Evolutionary conservation across 371 early-diverging fungal species (phyloP).

Genomic region (Fennellomyces sp.): DNA sequence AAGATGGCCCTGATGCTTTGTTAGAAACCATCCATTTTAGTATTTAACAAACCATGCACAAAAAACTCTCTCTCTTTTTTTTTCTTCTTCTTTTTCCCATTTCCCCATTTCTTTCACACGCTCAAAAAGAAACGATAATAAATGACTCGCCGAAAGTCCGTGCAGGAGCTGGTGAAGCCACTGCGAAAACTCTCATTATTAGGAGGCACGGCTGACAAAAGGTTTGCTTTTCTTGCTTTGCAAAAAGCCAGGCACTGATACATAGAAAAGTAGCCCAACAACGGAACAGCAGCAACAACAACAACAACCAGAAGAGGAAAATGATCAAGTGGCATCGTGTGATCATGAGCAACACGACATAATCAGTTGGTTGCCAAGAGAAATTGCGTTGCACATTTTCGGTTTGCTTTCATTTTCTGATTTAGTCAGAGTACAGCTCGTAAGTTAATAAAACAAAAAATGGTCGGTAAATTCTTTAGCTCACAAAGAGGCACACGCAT

Average conservation of each 20-base stretch:
- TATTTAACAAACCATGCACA: no score
- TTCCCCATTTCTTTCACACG: conserved; percentile 11
- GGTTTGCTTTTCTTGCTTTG: conserved; percentile 5
- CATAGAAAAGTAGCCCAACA: no score
- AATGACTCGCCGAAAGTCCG: conserved; percentile 36
- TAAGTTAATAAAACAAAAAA: conserved; percentile 17
- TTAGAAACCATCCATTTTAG: no score
- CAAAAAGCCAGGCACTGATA: no score
- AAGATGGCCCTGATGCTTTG: no score
- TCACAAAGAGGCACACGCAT: neutral
- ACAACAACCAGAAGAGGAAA: conserved; percentile 13
- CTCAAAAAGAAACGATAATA: neutral
- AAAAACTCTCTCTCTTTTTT: conserved; percentile 8
- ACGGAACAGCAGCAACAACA: neutral
- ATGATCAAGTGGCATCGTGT: no score
- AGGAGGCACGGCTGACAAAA: conserved; percentile 3
- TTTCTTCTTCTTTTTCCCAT: conserved; percentile 13
- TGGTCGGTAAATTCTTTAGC: neutral
- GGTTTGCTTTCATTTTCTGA: conserved; percentile 34
- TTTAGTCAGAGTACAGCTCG: conserved; percentile 41
- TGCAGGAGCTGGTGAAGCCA: conserved; percentile 39
- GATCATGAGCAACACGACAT: conserved; percentile 25
- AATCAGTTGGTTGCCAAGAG: conserved; percentile 34
- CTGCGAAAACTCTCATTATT: conserved; percentile 33
- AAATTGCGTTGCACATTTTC: conserved; percentile 35